A percentile compares a stretch with the other conserved stretches of the same genome.
Evolutionary conservation across 176 grass and related monocot genomes (phyloP).

Genomic region (Zoysia pacifica): DNA sequence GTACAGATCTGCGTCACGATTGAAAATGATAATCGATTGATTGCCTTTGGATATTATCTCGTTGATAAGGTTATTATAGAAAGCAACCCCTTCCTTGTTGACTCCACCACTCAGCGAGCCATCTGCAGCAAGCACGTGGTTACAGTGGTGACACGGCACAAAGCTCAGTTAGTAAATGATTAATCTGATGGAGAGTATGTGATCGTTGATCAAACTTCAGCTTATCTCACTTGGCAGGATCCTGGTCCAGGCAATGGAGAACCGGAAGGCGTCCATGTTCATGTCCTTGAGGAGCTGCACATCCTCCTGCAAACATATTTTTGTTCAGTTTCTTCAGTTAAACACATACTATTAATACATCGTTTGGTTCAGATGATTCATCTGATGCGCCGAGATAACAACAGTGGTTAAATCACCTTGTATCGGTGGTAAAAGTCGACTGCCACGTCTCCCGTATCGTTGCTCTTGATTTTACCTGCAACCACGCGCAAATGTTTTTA

Average conservation of each 20-base stretch:
- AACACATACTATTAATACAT: background rate
- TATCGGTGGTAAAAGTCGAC: conserved; percentile 64
- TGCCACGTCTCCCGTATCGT: conserved; percentile 61
- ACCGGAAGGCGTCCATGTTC: conserved; percentile 64
- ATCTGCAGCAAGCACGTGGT: conserved; percentile 37
- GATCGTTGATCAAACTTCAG: background rate
- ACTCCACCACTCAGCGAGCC: conserved; percentile 64
- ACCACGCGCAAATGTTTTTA: background rate
- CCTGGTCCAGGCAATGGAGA: conserved; percentile 69
- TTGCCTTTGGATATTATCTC: conserved; percentile 57
- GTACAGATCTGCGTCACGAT: background rate
- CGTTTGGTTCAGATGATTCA: background rate
- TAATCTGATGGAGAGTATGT: background rate
- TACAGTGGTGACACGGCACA: background rate
- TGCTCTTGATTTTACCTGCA: conserved; percentile 57
- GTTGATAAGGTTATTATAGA: conserved; percentile 79
- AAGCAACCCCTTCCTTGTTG: conserved; percentile 60
- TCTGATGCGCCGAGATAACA: background rate
- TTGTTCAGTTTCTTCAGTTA: background rate
- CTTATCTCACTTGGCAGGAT: conserved; percentile 55
- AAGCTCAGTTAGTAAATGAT: background rate
- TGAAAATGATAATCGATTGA: background rate
- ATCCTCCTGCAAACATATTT: conserved; percentile 49
- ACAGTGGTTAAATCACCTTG: conserved; percentile 40
- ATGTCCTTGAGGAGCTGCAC: conserved; percentile 51